These are phyloP conservation scores for Leccinum pallidistipes DNA, from an alignment of 1,284 basidiomycete species.

Conservation along the genomic window DNA sequence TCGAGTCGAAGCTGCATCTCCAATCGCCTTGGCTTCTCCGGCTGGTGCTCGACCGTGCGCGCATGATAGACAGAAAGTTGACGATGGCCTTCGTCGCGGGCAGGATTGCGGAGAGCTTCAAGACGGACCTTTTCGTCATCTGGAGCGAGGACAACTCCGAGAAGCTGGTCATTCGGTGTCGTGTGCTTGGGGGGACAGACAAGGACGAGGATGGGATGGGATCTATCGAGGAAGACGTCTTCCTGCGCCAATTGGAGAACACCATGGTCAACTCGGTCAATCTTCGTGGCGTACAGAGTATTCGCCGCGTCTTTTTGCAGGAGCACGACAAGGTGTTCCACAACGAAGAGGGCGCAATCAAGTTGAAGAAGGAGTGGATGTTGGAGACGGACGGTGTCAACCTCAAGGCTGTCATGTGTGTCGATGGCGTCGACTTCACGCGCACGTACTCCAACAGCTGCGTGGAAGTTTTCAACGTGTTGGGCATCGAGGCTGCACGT, in stretches of 20 bases:
- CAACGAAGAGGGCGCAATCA: slow-evolving; percentile 64
- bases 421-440: slow-evolving; percentile 91
- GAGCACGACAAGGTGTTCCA: slow-evolving; percentile 82
- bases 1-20: slow-evolving; percentile 87
- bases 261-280: slow-evolving; percentile 97
- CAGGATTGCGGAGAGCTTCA: slow-evolving; percentile 93
- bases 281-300: slow-evolving; percentile 89
- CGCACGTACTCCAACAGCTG: slow-evolving; percentile 98
- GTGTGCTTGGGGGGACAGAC: slow-evolving; percentile 86
- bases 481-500: slow-evolving; percentile 97
- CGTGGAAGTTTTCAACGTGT: slow-evolving; percentile 93
- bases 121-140: slow-evolving; percentile 96
- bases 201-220: slow-evolving; percentile 86
- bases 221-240: slow-evolving; percentile 90
- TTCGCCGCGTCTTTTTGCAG: slow-evolving; percentile 92
- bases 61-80: slow-evolving; percentile 97
- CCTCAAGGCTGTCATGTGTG: slow-evolving; percentile 90
- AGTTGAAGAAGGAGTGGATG: slow-evolving; percentile 87
- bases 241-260: slow-evolving; percentile 94
- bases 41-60: slow-evolving; percentile 94
- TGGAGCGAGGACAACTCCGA: slow-evolving; percentile 99
- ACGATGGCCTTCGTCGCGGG: slow-evolving; percentile 96
- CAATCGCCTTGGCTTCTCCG: slow-evolving; percentile 98
- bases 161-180: slow-evolving; percentile 96
- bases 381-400: slow-evolving; percentile 98